Conservation (phyloP, 345 rosid species). For the Cochlearia excelsa region DNA sequence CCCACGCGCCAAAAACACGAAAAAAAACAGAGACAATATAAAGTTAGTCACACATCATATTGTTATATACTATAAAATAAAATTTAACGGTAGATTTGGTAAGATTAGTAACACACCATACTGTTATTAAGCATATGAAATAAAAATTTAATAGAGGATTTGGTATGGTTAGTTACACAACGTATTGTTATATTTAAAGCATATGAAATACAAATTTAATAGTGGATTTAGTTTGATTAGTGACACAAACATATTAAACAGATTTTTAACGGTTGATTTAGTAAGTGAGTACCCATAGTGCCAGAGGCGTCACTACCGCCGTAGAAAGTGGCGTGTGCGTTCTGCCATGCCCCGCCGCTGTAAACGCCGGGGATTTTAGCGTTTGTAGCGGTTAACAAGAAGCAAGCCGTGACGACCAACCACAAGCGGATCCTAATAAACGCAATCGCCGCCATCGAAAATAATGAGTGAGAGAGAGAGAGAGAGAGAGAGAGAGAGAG, state of each 20-base stretch:
- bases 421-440: conserved; percentile 24
- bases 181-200: too few species aligned
- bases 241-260: not conserved
- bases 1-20: conserved; percentile 2
- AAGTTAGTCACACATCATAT: not conserved
- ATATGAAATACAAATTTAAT: too few species aligned
- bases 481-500: conserved; percentile 18
- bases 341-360: conserved; percentile 66
- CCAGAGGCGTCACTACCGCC: conserved; percentile 88
- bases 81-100: too few species aligned
- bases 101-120: too few species aligned
- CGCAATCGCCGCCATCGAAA: conserved; percentile 29
- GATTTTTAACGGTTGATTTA: not conserved
- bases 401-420: conserved; percentile 29
- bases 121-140: too few species aligned
- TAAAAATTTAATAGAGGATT: too few species aligned
- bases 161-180: too few species aligned
- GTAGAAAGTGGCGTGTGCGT: conserved; percentile 85
- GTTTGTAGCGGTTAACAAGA: conserved; percentile 34
- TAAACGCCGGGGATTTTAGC: conserved; percentile 74
- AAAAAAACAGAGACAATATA: not conserved
- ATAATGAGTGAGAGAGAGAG: not conserved
- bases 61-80: too few species aligned
- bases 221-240: not conserved
- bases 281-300: conserved; percentile 63